Conservation (phyloP, 1,139 yeast species). For the Wickerhamomyces sp. region DNA sequence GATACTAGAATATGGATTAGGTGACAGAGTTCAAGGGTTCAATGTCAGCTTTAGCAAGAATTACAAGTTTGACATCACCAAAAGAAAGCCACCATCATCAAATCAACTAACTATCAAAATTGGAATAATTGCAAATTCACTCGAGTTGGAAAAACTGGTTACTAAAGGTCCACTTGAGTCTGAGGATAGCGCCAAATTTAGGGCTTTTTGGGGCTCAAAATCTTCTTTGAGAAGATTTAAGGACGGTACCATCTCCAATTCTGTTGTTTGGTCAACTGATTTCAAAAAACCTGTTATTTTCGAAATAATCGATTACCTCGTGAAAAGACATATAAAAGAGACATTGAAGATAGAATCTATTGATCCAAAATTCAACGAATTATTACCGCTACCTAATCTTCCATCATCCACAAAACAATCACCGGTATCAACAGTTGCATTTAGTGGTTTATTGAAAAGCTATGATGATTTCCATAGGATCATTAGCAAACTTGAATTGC, state of each 20-base stretch:
- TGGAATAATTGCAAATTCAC: conserved; percentile 69
- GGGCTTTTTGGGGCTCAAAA: conserved; percentile 84
- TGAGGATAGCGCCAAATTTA: conserved; percentile 59
- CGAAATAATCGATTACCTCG: conserved; percentile 58
- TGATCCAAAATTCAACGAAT: conserved; percentile 41
- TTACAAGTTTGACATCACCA: conserved; percentile 39
- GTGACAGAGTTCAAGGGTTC: conserved; percentile 52
- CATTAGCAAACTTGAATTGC: conserved; percentile 46
- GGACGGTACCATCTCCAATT: conserved; percentile 84
- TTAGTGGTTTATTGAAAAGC: conserved; percentile 53
- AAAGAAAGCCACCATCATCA: conserved; percentile 48
- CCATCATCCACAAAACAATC: conserved; percentile 54
- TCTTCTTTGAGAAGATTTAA: conserved; percentile 86
- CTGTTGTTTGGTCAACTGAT: conserved; percentile 80
- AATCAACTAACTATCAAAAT: conserved; percentile 34
- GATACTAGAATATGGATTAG: conserved; percentile 61
- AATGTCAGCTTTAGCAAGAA: conserved; percentile 31
- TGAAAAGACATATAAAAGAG: conserved; percentile 58
- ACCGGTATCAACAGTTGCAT: conserved; percentile 47
- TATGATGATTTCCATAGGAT: conserved; percentile 63
- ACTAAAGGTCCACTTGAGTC: conserved; percentile 81
- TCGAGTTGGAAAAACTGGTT: conserved; percentile 72
- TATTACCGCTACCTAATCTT: conserved; percentile 56
- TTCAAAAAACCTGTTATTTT: conserved; percentile 61
- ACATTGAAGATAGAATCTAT: conserved; percentile 39